Percentiles rank a stretch among this genome's conserved stretches.
Conservation (phyloP, 257 asterid genomes). For the Przewalskia tangutica region DNA sequence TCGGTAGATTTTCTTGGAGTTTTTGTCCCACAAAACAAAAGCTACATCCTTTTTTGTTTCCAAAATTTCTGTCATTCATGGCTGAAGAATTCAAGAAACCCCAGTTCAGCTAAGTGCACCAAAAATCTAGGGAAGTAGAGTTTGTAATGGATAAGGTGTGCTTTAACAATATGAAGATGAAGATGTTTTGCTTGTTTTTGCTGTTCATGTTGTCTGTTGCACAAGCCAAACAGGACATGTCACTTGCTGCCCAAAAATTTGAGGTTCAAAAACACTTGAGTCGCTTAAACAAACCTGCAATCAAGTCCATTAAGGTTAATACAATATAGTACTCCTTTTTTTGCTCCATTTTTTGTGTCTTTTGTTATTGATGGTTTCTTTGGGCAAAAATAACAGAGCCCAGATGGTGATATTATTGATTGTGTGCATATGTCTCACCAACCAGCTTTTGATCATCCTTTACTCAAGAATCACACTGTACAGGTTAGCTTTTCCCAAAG, state of each 20-base stretch:
- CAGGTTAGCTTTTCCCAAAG: constrained; percentile 31
- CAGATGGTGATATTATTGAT: constrained; percentile 88
- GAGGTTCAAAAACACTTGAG: constrained; percentile 43
- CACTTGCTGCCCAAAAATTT: constrained; percentile 28
- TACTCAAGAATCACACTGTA: constrained; percentile 53
- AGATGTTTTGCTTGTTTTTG: constrained; percentile 20
- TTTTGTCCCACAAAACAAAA: background rate
- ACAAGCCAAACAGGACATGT: constrained; percentile 13
- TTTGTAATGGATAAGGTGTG: background rate
- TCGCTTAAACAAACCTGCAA: constrained; percentile 50
- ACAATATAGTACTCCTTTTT: background rate
- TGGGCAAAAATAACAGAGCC: constrained; percentile 39
- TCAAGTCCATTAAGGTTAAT: constrained; percentile 62
- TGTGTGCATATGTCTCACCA: constrained; percentile 64
- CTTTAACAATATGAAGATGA: constrained; percentile 17
- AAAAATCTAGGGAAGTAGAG: background rate
- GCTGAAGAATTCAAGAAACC: background rate
- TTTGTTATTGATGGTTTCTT: background rate
- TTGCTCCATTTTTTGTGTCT: background rate
- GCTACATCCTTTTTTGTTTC: background rate
- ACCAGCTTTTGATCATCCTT: constrained; percentile 82
- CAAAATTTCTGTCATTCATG: background rate
- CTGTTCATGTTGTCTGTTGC: constrained; percentile 18
- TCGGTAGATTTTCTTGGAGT: constrained; percentile 41
- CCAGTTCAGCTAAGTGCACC: background rate